A percentile compares a stretch with the other conserved stretches of the same genome.
phyloP scores from a whole-genome alignment of 495 filamentous ascomycete species.

The Neohortaea acidophila region DNA sequence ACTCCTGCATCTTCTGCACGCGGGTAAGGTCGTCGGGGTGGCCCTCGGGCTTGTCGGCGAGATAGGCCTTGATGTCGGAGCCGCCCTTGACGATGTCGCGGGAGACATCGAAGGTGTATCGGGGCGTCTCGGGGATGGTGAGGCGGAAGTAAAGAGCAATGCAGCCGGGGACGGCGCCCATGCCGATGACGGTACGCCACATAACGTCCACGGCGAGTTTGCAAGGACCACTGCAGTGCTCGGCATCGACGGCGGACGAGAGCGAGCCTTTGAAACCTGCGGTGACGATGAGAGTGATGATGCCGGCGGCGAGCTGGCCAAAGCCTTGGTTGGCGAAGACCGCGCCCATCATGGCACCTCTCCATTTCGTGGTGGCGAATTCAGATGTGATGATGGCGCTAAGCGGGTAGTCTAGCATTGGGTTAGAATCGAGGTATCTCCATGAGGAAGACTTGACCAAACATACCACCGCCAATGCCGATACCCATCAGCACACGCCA shows the following conservation, averaged over 20 bases:
- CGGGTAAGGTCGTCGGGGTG: constrained; percentile 47
- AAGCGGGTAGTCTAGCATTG: constrained; percentile 53
- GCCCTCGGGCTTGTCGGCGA: constrained; percentile 32
- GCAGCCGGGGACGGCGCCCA: constrained; percentile 63
- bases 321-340: constrained; percentile 78
- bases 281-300: constrained; percentile 56
- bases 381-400: constrained; percentile 74
- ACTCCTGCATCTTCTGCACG: constrained; percentile 32
- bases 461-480: constrained; percentile 19
- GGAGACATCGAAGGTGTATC: constrained; percentile 71
- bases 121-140: constrained; percentile 72
- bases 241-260: constrained; percentile 30
- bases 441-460: background rate
- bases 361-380: constrained; percentile 72
- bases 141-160: constrained; percentile 72
- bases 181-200: constrained; percentile 66
- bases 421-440: background rate
- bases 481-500: constrained; percentile 67
- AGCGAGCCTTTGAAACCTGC: constrained; percentile 60
- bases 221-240: constrained; percentile 48
- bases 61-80: constrained; percentile 44
- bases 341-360: constrained; percentile 77
- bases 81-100: constrained; percentile 55
- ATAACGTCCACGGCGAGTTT: constrained; percentile 65
- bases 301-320: constrained; percentile 55